A percentile compares a stretch with the other conserved stretches of the same genome.
Conservation (phyloP, 495 filamentous ascomycete genomes). For the Lophiostoma macrostomum region DNA sequence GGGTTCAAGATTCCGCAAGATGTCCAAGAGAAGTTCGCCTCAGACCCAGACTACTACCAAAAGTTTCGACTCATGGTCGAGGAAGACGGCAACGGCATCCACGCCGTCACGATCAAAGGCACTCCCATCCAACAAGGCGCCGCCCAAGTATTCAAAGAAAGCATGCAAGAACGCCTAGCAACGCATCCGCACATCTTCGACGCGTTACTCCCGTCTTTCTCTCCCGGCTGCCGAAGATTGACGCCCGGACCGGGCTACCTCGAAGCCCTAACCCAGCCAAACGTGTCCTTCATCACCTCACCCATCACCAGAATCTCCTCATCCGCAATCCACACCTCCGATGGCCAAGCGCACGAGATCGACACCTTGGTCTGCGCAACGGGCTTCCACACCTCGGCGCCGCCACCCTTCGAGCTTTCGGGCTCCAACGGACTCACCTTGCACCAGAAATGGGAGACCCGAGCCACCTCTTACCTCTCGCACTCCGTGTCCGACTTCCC, state of each 20-base stretch:
- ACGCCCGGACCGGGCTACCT: conserved; percentile 42
- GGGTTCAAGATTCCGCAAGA: conserved; percentile 13
- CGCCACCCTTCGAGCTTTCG: conserved; percentile 37
- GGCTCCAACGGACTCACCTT: conserved; percentile 30
- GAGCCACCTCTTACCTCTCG: conserved; percentile 37
- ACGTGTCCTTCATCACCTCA: conserved; percentile 35
- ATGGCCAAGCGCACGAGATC: conserved; percentile 36
- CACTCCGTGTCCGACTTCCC: conserved; percentile 36
- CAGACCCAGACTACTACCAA: conserved; percentile 30
- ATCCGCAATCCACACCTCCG: conserved; percentile 32
- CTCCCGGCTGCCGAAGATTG: conserved; percentile 38
- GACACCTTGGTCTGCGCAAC: conserved; percentile 41
- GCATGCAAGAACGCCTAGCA: conserved; percentile 36
- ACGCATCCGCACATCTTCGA: conserved; percentile 36
- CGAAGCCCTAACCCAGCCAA: conserved; percentile 38
- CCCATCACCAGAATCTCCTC: conserved; percentile 32
- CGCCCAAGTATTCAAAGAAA: conserved; percentile 31
- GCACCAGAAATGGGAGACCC: conserved; percentile 33
- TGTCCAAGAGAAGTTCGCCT: conserved; percentile 9
- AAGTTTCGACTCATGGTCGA: conserved; percentile 40
- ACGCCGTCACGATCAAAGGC: conserved; percentile 36
- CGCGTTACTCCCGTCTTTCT: conserved; percentile 36
- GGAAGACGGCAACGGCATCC: conserved; percentile 38
- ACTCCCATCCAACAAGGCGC: conserved; percentile 34
- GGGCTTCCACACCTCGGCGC: conserved; percentile 39